Evolutionary conservation across 202 grass and related monocot genomes (phyloP), one percentile per base, ranked within the genome.

Genomic region (Digitaria exilis): DNA sequence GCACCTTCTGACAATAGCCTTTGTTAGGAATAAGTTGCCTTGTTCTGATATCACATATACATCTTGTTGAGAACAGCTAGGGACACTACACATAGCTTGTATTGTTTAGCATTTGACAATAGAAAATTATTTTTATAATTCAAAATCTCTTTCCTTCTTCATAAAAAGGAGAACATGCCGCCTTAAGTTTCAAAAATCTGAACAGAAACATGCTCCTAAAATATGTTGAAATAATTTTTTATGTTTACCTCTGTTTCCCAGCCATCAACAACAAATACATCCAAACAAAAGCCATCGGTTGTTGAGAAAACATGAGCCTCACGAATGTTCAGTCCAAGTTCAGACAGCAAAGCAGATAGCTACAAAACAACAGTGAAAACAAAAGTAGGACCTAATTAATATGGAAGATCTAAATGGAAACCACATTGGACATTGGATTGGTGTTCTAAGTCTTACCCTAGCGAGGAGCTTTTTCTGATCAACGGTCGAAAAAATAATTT

Each of bases 251-350:
- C 87, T 35, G 74, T 82, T 9, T 78, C 62, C 96, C 96, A 99
- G 46, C 96, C 96, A 86, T 96, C 93, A 76, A 99, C 93, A 86
- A 96, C 93, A 90, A 99, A 99, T 5, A 94, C 83, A 48, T 96
- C 96, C 86, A 99, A 87, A 69, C 89, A 99, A 90, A 88, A 94
- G 21, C 93, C 93, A 90, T 99, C 96, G 5, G 55, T 79, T 50
- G 96, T 96, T 70, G 96, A 99, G 87, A 96, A 99, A 24, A 94
- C 96, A 92, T 99, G 96, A 79, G 91, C 96, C 92, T 99, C 96
- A 59, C 91, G 89, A 69, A 99, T 99, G 45, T 99, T 94, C 80
- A 99, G 68, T 37, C 85, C 93, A 85, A 99, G 29, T 65, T 91
- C 91, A 50, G 91, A 90, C 19, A 99, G 84, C 83, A 96, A 82